phyloP scores from a whole-genome alignment of 768 basidiomycete species.

The Psilocybe azurescens region DNA sequence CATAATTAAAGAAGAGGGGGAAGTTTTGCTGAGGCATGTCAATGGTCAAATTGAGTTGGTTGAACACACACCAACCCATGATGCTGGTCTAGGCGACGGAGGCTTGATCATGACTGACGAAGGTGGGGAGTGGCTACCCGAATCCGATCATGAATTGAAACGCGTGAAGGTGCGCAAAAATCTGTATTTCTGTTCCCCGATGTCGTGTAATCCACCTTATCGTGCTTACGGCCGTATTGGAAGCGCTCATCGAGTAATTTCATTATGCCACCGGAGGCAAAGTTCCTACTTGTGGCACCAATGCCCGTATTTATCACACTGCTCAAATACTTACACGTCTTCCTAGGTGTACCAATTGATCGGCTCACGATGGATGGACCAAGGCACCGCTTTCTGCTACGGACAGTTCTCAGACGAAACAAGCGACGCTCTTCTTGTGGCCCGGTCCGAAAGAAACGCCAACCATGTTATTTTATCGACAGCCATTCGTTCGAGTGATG shows the following conservation, averaged over 20 bases:
- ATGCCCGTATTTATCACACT: conserved; percentile 19
- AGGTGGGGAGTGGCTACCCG: conserved; percentile 63
- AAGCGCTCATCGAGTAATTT: conserved; percentile 8
- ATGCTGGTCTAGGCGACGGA: conserved; percentile 39
- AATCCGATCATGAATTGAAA: conserved; percentile 77
- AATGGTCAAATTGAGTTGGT: conserved; percentile 51
- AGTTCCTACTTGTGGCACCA: conserved; percentile 3
- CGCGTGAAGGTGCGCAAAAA: conserved; percentile 75
- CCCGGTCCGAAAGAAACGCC: conserved; percentile 79
- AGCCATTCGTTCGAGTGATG: conserved; percentile 82
- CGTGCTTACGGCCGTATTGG: conserved; percentile 7
- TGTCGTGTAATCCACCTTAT: not conserved
- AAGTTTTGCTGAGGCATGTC: conserved; percentile 37
- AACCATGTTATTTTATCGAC: conserved; percentile 77
- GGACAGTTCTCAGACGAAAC: conserved; percentile 83
- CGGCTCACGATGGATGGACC: conserved; percentile 91
- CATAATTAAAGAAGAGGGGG: conserved; percentile 41
- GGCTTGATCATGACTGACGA: conserved; percentile 54
- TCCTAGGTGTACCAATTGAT: conserved; percentile 92
- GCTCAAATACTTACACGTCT: conserved; percentile 23
- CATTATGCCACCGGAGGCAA: conserved; percentile 6
- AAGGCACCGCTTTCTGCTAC: conserved; percentile 96
- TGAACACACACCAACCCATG: conserved; percentile 46
- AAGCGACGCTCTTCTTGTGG: conserved; percentile 81
- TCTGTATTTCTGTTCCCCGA: conserved; percentile 1